phyloP scores from a whole-genome alignment of 371 early-diverging fungal genomes.

The Rhizopus microsporus region DNA sequence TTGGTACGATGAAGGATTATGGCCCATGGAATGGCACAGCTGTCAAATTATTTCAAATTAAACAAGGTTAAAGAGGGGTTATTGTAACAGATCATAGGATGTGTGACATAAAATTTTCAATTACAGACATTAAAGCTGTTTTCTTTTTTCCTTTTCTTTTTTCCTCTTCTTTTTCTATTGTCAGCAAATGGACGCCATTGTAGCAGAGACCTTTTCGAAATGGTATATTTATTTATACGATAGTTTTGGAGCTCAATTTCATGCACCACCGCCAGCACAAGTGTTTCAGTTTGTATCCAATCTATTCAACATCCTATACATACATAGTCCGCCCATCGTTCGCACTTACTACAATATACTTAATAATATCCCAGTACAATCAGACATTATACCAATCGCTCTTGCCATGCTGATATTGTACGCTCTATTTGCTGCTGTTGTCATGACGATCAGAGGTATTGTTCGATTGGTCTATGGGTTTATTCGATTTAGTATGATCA shows the following conservation, averaged over 20 bases:
- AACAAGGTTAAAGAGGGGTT: constrained; percentile 21
- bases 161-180: not conserved
- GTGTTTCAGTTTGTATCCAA: constrained; percentile 16
- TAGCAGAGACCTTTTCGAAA: constrained; percentile 32
- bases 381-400: constrained; percentile 35
- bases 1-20: constrained; percentile 50
- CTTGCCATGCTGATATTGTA: constrained; percentile 37
- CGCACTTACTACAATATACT: constrained; percentile 27
- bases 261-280: constrained; percentile 29
- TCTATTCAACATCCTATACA: constrained; percentile 6
- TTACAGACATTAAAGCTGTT: constrained; percentile 2
- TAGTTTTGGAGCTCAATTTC: constrained; percentile 23
- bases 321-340: constrained; percentile 29
- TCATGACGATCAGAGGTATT: constrained; percentile 26
- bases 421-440: constrained; percentile 31
- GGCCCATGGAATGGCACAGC: constrained; percentile 69
- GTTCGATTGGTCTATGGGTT: constrained; percentile 39
- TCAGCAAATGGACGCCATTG: constrained; percentile 21
- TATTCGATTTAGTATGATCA: constrained; percentile 40
- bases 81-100: not conserved
- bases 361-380: constrained; percentile 32
- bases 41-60: constrained; percentile 61
- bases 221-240: constrained; percentile 34
- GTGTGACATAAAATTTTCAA: not conserved
- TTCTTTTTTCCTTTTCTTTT: constrained; percentile 2